Evolutionary conservation across 495 filamentous ascomycete genomes (phyloP), one percentile per base, ranked within the genome.

Genomic region (Parathielavia hyrcaniae): DNA sequence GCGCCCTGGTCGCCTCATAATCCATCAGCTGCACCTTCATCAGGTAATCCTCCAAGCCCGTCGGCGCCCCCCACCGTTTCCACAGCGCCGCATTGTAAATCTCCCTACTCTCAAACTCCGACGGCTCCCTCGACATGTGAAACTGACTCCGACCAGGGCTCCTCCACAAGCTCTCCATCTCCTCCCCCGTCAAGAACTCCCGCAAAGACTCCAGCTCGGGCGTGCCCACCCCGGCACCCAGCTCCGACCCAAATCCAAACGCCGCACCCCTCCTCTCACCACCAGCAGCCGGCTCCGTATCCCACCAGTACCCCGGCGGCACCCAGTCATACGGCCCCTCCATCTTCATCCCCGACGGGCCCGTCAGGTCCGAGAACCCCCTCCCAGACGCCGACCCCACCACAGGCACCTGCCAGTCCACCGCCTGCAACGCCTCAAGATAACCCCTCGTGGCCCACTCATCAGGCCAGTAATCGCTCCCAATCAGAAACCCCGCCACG

Each of bases 261-360:
- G 82, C 83, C 0, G 79, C 81, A 0, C 83, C 83, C 0, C 75
- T 54, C 5, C 69, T 66, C 17, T 65, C 63, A 30, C 71, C 59
- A n/a, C n/a, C n/a, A n/a, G n/a, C n/a, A 12, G 64, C 61, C 14
- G 69, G 68, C 22, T 72, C 65, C 20, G 72, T 69, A 16, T 75
- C 73, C 50, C 78, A 83, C 82, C 82, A 86, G 65, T 87, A 86
- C 40, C 78, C 81, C 0, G 83, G 83, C 5, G 84, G 80, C 0
- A 83, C 80, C 80, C 81, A 86, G 68, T 86, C 84, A 61, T 87
- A 87, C 0, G 84, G 84, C 0, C 84, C 84, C 1, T 80, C 78
- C 83, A 86, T 86, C 60, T 84, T 85, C 75, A 87, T 76, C 1
- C 83, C 83, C 0, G 79, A 79, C 0, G 80, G 77, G 0, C 78